phyloP scores from a whole-genome alignment of 768 basidiomycete genomes.

The Dentipellis sp. region DNA sequence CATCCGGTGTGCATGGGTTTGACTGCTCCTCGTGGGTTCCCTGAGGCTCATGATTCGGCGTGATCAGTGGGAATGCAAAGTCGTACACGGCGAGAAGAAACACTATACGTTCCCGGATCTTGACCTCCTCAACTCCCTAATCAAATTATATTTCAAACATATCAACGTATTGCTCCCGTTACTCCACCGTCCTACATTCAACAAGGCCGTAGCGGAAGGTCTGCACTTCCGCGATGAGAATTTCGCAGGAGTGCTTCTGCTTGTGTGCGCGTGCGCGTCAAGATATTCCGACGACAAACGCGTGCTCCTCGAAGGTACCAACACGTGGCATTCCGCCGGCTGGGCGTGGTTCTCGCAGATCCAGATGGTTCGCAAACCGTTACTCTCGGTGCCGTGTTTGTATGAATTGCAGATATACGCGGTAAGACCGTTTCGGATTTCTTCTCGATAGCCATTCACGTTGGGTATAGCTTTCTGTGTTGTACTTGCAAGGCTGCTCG shows the following conservation, averaged over 20 bases:
- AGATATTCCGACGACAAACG: conserved; percentile 9
- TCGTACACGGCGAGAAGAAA: neutral
- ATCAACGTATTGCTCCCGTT: conserved; percentile 6
- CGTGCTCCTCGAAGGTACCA: neutral
- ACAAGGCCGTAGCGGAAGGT: conserved; percentile 2
- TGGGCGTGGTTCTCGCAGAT: conserved; percentile 52
- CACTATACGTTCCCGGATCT: conserved; percentile 9
- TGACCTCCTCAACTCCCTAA: conserved; percentile 7
- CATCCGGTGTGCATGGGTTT: conserved; percentile 10
- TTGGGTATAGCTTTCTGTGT: conserved; percentile 24
- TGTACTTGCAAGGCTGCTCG: conserved; percentile 32
- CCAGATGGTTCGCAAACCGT: conserved; percentile 44
- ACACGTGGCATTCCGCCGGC: conserved; percentile 23
- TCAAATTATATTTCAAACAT: conserved; percentile 6
- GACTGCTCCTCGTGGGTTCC: too few species aligned
- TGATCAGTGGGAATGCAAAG: conserved; percentile 12
- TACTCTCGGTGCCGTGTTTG: conserved; percentile 47
- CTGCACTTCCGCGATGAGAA: conserved; percentile 6
- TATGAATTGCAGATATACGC: conserved; percentile 66
- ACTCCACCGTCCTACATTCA: conserved; percentile 12
- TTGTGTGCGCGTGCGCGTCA: conserved; percentile 10
- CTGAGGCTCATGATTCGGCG: neutral
- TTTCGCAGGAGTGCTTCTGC: conserved; percentile 9
- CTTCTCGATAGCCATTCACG: conserved; percentile 12
- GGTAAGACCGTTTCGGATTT: conserved; percentile 28